These are phyloP conservation scores for Trichopus zeylanicus DNA, from an alignment of 116 monocot species.

Conservation along the genomic window DNA sequence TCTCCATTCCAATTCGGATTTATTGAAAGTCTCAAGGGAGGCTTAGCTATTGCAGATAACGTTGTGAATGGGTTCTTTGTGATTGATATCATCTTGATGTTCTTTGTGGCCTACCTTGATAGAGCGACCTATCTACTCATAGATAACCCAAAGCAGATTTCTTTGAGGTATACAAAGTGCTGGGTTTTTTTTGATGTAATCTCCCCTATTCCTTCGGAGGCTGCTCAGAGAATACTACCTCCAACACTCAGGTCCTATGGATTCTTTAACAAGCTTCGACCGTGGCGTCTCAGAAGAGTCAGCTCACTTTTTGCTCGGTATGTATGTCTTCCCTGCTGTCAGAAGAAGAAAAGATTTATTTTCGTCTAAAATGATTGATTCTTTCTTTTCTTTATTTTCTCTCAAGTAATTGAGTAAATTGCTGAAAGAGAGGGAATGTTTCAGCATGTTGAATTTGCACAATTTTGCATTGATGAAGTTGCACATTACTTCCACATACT, in stretches of 20 bases:
- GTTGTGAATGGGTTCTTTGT: slow-evolving; percentile 61
- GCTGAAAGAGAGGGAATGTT: background rate
- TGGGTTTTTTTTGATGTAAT: slow-evolving; percentile 56
- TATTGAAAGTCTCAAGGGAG: slow-evolving; percentile 21
- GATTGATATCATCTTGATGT: slow-evolving; percentile 56
- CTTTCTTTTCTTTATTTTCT: background rate
- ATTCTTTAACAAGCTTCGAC: slow-evolving; percentile 74
- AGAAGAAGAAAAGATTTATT: background rate
- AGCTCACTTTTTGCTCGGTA: slow-evolving; percentile 77
- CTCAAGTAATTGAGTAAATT: background rate
- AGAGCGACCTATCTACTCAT: slow-evolving; percentile 40
- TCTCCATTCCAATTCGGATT: slow-evolving; percentile 79
- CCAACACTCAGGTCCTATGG: slow-evolving; percentile 33
- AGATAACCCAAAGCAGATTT: slow-evolving; percentile 41
- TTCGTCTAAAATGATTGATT: background rate
- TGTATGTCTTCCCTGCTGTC: background rate
- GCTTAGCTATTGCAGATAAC: slow-evolving; percentile 40
- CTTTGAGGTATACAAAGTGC: slow-evolving; percentile 32
- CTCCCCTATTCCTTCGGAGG: slow-evolving; percentile 51
- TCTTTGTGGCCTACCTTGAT: slow-evolving; percentile 69
- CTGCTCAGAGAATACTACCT: slow-evolving; percentile 37
- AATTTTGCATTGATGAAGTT: background rate
- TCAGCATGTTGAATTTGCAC: background rate
- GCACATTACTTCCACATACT: background rate
- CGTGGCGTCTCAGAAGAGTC: slow-evolving; percentile 81